Conservation (phyloP, 768 basidiomycete species). For the Rhizopogon vesiculosus region DNA sequence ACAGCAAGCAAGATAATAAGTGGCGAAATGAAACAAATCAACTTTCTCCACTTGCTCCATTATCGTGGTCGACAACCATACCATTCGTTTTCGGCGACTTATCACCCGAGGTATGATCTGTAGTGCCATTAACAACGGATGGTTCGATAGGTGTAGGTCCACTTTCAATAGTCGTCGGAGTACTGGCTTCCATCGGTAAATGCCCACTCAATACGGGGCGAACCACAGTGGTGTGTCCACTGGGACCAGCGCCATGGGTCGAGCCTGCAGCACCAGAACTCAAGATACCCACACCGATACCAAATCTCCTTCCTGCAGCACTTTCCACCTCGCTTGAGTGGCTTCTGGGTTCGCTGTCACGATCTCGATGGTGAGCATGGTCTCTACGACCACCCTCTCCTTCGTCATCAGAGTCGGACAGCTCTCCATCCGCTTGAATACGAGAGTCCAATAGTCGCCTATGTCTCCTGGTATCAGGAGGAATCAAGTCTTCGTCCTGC, state of each 20-base stretch:
- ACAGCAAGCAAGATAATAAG: not conserved
- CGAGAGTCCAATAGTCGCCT: constrained; percentile 75
- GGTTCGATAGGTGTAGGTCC: constrained; percentile 13
- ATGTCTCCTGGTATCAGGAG: constrained; percentile 72
- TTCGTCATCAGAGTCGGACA: constrained; percentile 98
- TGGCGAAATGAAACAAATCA: not conserved
- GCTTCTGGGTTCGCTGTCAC: constrained; percentile 38
- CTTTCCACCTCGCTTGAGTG: constrained; percentile 39
- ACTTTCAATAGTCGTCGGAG: constrained; percentile 13
- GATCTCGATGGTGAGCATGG: constrained; percentile 53
- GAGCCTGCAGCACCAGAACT: constrained; percentile 49
- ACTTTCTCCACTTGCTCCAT: constrained; percentile 4
- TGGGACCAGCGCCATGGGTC: constrained; percentile 73
- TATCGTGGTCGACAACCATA: constrained; percentile 20
- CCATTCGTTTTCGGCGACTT: constrained; percentile 14
- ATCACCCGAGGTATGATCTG: constrained; percentile 8
- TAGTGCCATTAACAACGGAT: constrained; percentile 6
- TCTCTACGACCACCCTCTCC: constrained; percentile 83
- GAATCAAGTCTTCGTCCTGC: constrained; percentile 78
- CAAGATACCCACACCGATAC: constrained; percentile 69
- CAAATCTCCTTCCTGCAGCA: constrained; percentile 49
- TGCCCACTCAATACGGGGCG: constrained; percentile 23
- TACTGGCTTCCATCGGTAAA: constrained; percentile 29
- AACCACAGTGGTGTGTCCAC: constrained; percentile 51
- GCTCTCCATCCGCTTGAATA: constrained; percentile 80